These are phyloP conservation scores for Houttuynia cordata DNA, from an alignment of 164 flowering plant species.

Conservation along the genomic window DNA sequence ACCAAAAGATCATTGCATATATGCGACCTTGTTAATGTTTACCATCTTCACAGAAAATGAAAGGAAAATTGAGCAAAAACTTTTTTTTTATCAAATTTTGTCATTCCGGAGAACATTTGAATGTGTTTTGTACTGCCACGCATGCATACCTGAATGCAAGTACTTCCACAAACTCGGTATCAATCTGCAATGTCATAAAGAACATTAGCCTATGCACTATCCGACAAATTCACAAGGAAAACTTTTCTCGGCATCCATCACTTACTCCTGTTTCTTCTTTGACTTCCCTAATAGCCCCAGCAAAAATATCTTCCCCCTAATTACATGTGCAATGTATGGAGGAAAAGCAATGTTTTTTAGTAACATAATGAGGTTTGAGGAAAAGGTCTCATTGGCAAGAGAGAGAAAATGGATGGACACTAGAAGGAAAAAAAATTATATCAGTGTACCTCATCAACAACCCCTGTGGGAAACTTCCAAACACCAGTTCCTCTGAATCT, in stretches of 20 bases:
- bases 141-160: slow-evolving; percentile 78
- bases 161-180: slow-evolving; percentile 63
- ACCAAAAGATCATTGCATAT: background rate
- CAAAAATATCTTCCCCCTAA: slow-evolving; percentile 39
- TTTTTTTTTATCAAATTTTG: no score
- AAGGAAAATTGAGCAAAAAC: no score
- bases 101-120: no score
- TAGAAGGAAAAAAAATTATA: background rate
- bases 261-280: slow-evolving; percentile 88
- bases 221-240: background rate
- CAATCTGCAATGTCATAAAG: slow-evolving; percentile 39
- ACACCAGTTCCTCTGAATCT: slow-evolving; percentile 22
- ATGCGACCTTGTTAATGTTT: no score
- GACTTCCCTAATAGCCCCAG: slow-evolving; percentile 58
- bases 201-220: background rate
- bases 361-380: background rate
- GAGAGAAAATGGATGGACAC: background rate
- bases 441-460: slow-evolving; percentile 23
- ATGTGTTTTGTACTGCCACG: no score
- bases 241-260: background rate
- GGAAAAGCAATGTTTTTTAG: background rate
- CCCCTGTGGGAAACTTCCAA: slow-evolving; percentile 38
- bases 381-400: background rate
- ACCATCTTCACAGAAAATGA: no score
- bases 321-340: background rate